These are phyloP conservation scores for Phytophthora vignae DNA, from an alignment of 352 stramenopile species.

Conservation along the genomic window DNA sequence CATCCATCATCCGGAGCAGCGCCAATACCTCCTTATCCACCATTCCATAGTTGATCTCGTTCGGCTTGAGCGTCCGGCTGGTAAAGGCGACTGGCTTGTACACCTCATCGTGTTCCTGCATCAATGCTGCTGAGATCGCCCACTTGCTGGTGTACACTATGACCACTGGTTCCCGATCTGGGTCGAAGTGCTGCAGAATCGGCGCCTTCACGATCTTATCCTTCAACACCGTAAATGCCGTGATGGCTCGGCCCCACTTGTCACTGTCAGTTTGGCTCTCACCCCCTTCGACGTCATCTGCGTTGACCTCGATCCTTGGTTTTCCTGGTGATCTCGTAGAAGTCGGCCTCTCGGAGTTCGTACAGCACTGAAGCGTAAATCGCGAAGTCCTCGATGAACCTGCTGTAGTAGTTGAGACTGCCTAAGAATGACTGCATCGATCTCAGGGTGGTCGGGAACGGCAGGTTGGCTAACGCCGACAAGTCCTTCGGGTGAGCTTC, in stretches of 20 bases:
- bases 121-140: neutral
- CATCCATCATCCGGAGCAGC: neutral
- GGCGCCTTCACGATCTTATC: neutral
- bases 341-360: slow-evolving; percentile 2
- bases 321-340: neutral
- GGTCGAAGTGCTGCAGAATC: slow-evolving; percentile 22
- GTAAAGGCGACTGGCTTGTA: too few species aligned
- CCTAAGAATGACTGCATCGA: too few species aligned
- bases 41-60: too few species aligned
- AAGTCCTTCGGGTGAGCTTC: too few species aligned
- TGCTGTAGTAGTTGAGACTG: neutral
- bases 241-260: neutral
- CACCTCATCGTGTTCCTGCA: too few species aligned
- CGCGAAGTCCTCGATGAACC: neutral
- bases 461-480: too few species aligned
- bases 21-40: too few species aligned
- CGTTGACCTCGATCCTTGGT: neutral
- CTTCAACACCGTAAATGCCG: slow-evolving; percentile 19
- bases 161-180: neutral
- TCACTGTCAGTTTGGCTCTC: too few species aligned
- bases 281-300: too few species aligned
- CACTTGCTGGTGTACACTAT: too few species aligned
- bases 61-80: too few species aligned
- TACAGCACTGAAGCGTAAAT: neutral
- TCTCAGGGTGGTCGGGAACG: too few species aligned